Base-by-base conservation (phyloP, 1,284 basidiomycete species). In the Trichosporon sp. region DNA sequence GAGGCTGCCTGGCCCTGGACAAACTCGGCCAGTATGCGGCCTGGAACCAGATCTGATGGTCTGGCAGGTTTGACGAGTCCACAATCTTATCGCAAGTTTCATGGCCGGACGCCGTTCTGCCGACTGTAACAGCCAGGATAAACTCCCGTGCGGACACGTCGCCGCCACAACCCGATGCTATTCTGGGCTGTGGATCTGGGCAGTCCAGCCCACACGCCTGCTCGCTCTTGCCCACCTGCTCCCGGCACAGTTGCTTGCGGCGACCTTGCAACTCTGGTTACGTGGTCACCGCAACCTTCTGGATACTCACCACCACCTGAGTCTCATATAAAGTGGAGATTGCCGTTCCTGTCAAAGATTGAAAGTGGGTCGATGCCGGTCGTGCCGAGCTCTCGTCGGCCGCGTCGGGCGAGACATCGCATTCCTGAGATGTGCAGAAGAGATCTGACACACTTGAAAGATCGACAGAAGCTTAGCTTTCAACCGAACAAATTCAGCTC, bases 11-110 rank as follows among this genome's bases (percentile, higher is more conserved):
- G 40, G 14, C 40, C 16, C 14, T n/a, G 43, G 16, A 37, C 43
- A 43, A 14, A 43, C 43, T 8, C 43, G 43, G 16, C 43, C 4
- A n/a, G 12, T 10, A 37, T 11, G 11, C 11, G 12, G 38, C 38
- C 37, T 38, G 40, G 40, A 8, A 14, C 40, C 12, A 26, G 26
- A 26, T 26, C 26, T 26, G 26, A 26, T 26, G 26, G 26, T 26
- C 26, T 26, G 26, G 26, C 26, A 26, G 26, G 40, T 43, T 11
- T 12, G 12, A 12, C 11, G 40, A 43, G 40, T 8, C 11, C 51
- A 54, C 51, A 54, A 54, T 54, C 51, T 54, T 54, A 54, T 54
- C 51, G 51, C 51, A 54, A 54, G 51, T 54, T 54, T 54, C 21
- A 54, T 54, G 51, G 51, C 51, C 51, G 51, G 51, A 26, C 16